Conservation (phyloP, 2,329 filamentous ascomycete genomes). For the Chaetomiaceae sp. region DNA sequence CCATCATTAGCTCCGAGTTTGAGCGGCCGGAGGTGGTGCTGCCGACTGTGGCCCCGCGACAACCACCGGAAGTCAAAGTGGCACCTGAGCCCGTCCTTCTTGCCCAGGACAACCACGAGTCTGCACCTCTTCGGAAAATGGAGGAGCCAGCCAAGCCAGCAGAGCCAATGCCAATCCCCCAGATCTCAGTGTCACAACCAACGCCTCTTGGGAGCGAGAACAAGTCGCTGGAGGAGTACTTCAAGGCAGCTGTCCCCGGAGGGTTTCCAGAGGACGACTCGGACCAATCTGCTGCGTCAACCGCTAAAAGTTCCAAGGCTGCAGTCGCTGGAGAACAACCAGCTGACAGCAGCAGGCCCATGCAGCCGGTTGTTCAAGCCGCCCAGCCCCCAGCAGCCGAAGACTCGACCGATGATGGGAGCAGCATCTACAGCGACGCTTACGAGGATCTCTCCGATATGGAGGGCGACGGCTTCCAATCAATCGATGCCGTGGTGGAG, state of each 20-base stretch:
- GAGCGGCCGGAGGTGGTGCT: constrained; percentile 26
- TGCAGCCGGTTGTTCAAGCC: neutral
- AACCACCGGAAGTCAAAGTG: neutral
- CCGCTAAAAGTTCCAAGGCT: neutral
- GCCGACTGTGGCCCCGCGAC: neutral
- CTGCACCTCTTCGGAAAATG: constrained; percentile 1
- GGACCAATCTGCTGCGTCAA: constrained; percentile 16
- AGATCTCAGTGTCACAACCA: constrained; percentile 40
- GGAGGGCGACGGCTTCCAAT: constrained; percentile 63
- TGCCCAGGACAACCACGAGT: too few relatives aligned
- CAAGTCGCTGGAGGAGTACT: constrained; percentile 17
- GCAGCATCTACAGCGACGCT: constrained; percentile 63
- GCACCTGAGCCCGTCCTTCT: constrained; percentile 2
- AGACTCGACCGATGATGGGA: constrained; percentile 19
- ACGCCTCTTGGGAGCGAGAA: constrained; percentile 32
- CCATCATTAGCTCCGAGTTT: constrained; percentile 32
- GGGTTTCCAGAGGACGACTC: constrained; percentile 46
- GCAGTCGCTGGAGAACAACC: too few relatives aligned
- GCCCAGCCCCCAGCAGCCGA: constrained; percentile 2
- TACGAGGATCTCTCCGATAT: constrained; percentile 64
- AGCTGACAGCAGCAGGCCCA: neutral
- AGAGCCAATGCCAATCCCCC: constrained; percentile 32
- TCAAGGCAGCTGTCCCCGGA: constrained; percentile 53
- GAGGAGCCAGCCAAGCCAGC: constrained; percentile 2
- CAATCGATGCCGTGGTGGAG: constrained; percentile 65